These are phyloP conservation scores for Hyphopichia burtonii DNA, from an alignment of 1,139 yeast species.

Conservation along the genomic window DNA sequence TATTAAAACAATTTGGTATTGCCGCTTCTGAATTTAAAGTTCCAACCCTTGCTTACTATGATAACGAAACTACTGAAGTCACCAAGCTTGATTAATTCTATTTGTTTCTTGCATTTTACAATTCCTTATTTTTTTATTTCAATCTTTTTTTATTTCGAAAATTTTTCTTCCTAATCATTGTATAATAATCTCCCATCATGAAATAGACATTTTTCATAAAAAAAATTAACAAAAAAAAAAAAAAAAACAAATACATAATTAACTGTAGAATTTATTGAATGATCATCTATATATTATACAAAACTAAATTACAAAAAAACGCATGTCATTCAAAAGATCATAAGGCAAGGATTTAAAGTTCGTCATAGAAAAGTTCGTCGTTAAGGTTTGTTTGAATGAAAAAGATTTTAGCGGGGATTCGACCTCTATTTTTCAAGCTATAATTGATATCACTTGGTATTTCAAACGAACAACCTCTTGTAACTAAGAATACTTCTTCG, in stretches of 20 bases:
- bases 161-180: conserved; percentile 1
- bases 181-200: conserved; percentile 1
- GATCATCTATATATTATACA: too few relatives aligned
- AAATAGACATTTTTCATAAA: neutral
- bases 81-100: conserved; percentile 17
- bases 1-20: conserved; percentile 91
- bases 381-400: conserved; percentile 60
- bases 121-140: neutral
- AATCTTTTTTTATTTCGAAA: conserved; percentile 1
- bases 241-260: neutral
- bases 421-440: conserved; percentile 60
- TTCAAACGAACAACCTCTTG: conserved; percentile 76
- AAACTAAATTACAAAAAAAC: neutral
- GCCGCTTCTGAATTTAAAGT: conserved; percentile 92
- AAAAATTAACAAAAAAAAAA: neutral
- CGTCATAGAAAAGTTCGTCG: neutral
- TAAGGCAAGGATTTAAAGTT: neutral
- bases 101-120: neutral
- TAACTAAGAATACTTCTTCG: conserved; percentile 58
- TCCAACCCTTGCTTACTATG: conserved; percentile 71
- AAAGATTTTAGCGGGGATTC: conserved; percentile 59
- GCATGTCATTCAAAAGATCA: neutral
- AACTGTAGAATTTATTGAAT: too few relatives aligned
- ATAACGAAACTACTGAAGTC: conserved; percentile 47
- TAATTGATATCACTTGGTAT: conserved; percentile 78